These are phyloP conservation scores for Psilocybe cubensis DNA, from an alignment of 768 basidiomycete species.

Conservation along the genomic window DNA sequence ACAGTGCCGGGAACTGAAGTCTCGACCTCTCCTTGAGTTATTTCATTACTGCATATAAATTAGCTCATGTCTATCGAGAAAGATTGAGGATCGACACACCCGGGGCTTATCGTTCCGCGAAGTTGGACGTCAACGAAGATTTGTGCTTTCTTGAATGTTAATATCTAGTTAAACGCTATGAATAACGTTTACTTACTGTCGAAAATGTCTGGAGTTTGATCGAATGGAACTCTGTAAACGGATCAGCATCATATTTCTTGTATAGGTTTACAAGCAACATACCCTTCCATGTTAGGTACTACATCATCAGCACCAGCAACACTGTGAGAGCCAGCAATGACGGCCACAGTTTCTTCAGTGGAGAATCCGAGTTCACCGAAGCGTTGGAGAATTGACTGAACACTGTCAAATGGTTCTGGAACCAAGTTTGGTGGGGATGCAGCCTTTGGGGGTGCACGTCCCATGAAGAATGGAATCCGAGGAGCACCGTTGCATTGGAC, in stretches of 20 bases:
- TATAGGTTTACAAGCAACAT: neutral
- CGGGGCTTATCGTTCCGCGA: conserved; percentile 44
- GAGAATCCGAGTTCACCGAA: conserved; percentile 40
- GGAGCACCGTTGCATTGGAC: conserved; percentile 49
- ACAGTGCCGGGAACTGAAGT: conserved; percentile 44
- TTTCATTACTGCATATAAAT: conserved; percentile 29
- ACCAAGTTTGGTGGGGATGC: conserved; percentile 29
- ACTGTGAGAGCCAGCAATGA: conserved; percentile 29
- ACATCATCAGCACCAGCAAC: conserved; percentile 19
- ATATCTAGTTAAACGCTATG: neutral
- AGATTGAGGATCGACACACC: conserved; percentile 24
- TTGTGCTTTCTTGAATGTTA: conserved; percentile 27
- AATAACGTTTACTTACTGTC: conserved; percentile 32
- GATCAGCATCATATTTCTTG: conserved; percentile 1
- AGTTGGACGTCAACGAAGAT: conserved; percentile 50
- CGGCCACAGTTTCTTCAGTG: conserved; percentile 37
- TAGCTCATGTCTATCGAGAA: neutral
- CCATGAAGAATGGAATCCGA: conserved; percentile 41
- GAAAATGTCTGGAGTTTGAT: conserved; percentile 45
- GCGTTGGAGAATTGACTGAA: conserved; percentile 32
- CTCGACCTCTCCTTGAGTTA: conserved; percentile 40
- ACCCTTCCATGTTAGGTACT: conserved; percentile 20
- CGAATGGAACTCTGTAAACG: conserved; percentile 32
- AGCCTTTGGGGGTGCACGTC: conserved; percentile 35
- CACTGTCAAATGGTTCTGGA: conserved; percentile 24